Percentiles rank a stretch among this genome's conserved stretches.
These are phyloP conservation scores for Micractinium conductrix DNA, from an alignment of 139 green algal species.

Conservation along the genomic window DNA sequence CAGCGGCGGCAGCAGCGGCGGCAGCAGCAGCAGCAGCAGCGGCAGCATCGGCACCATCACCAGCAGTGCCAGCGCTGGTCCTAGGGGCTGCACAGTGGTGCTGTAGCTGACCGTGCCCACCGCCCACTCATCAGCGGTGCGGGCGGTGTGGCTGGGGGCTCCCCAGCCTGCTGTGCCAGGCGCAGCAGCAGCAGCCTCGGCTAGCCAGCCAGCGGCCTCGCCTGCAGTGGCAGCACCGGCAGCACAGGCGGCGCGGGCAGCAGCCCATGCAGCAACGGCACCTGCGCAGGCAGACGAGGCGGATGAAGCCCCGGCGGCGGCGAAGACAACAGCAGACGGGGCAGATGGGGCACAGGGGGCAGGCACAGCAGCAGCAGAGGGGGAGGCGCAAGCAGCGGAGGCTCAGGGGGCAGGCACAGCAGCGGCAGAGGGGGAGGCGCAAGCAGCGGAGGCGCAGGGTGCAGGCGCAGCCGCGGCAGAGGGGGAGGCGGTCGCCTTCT, in stretches of 20 bases:
- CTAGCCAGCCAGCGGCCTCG: background rate
- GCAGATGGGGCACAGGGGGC: too few species aligned
- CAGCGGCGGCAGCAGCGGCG: background rate
- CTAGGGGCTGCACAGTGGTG: background rate
- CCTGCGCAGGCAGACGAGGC: too few species aligned
- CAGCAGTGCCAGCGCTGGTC: background rate
- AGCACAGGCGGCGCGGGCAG: background rate
- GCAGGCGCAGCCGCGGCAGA: background rate
- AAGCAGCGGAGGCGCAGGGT: background rate
- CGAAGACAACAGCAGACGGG: too few species aligned
- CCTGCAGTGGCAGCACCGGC: background rate
- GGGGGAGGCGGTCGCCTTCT: slow-evolving; percentile 2
- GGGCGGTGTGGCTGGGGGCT: slow-evolving; percentile 34
- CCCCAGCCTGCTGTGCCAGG: background rate
- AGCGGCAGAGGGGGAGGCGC: background rate
- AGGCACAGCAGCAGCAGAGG: too few species aligned
- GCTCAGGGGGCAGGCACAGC: background rate
- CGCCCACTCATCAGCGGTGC: slow-evolving; percentile 53
- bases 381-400: too few species aligned
- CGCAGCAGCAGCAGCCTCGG: background rate
- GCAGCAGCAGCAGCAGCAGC: background rate
- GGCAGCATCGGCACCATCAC: background rate
- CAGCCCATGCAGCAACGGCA: too few species aligned
- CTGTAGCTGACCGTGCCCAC: slow-evolving; percentile 10
- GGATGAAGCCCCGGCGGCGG: too few species aligned